Evolutionary conservation across 164 flowering plant genomes (phyloP).

Genomic region (Magnolia kwangsiensis): DNA sequence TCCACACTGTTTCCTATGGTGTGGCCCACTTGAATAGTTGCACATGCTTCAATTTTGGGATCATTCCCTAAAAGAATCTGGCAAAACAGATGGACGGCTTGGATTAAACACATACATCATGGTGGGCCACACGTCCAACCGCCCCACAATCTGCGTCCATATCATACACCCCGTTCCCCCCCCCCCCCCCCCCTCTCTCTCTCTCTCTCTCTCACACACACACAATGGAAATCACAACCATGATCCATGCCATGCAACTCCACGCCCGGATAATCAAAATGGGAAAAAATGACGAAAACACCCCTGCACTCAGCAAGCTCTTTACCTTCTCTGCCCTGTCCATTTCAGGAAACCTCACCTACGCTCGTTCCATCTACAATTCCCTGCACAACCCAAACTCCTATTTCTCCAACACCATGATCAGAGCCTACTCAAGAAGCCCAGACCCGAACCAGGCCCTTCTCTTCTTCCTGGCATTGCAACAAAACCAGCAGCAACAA

Average conservation of each 20-base stretch:
- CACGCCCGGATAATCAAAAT: constrained; percentile 44
- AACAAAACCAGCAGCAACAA: background rate
- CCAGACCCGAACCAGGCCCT: constrained; percentile 38
- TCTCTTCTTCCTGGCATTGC: constrained; percentile 26
- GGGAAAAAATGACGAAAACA: constrained; percentile 4
- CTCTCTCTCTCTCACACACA: too few species aligned
- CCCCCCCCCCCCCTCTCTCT: too few species aligned
- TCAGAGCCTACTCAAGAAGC: constrained; percentile 5
- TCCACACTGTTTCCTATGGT: too few species aligned
- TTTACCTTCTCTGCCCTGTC: constrained; percentile 51
- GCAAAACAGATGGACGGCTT: too few species aligned
- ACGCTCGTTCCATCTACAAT: constrained; percentile 42
- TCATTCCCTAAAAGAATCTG: too few species aligned
- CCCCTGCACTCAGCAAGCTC: constrained; percentile 28
- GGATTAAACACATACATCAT: too few species aligned
- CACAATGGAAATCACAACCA: constrained; percentile 42
- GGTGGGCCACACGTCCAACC: too few species aligned
- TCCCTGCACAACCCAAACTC: constrained; percentile 37
- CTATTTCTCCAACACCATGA: constrained; percentile 32
- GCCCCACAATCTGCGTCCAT: too few species aligned
- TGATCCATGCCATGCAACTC: constrained; percentile 50
- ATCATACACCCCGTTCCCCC: too few species aligned
- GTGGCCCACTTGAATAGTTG: too few species aligned
- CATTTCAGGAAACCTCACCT: constrained; percentile 31
- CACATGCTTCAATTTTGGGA: too few species aligned